These are phyloP conservation scores for Phenoliferia sp. DNA, from an alignment of 1,284 basidiomycete species.

Conservation along the genomic window DNA sequence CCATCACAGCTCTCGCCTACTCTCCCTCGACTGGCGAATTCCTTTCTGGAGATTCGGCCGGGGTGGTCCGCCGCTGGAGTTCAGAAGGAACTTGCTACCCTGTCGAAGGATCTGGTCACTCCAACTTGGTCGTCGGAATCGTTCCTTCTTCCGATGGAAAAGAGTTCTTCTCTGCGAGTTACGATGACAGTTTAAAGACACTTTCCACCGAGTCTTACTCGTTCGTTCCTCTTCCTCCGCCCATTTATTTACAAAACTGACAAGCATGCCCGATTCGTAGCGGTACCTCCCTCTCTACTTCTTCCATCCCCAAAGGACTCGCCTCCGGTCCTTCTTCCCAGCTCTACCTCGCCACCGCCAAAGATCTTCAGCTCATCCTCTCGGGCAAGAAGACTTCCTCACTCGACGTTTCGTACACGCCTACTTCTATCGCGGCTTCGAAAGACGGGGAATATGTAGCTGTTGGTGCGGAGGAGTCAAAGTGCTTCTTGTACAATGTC, in stretches of 20 bases:
- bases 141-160: conserved; percentile 41
- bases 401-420: conserved; percentile 41
- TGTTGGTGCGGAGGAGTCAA: conserved; percentile 55
- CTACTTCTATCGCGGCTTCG: conserved; percentile 13
- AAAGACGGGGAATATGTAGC: conserved; percentile 11
- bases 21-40: conserved; percentile 52
- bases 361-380: conserved; percentile 56
- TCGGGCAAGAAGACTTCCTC: conserved; percentile 55
- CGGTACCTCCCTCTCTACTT: conserved; percentile 40
- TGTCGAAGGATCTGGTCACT: conserved; percentile 63
- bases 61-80: conserved; percentile 58
- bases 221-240: conserved; percentile 47
- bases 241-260: neutral
- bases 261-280: neutral
- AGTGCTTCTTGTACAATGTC: conserved; percentile 67
- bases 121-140: conserved; percentile 65
- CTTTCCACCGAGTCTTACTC: conserved; percentile 50
- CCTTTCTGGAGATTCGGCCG: conserved; percentile 76
- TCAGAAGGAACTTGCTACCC: conserved; percentile 29
- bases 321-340: conserved; percentile 54
- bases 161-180: conserved; percentile 65
- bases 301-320: conserved; percentile 69
- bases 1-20: conserved; percentile 59
- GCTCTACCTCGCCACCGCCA: conserved; percentile 65
- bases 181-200: conserved; percentile 69